Conservation (phyloP, 495 filamentous ascomycete species). For the Xylaria grammica region DNA sequence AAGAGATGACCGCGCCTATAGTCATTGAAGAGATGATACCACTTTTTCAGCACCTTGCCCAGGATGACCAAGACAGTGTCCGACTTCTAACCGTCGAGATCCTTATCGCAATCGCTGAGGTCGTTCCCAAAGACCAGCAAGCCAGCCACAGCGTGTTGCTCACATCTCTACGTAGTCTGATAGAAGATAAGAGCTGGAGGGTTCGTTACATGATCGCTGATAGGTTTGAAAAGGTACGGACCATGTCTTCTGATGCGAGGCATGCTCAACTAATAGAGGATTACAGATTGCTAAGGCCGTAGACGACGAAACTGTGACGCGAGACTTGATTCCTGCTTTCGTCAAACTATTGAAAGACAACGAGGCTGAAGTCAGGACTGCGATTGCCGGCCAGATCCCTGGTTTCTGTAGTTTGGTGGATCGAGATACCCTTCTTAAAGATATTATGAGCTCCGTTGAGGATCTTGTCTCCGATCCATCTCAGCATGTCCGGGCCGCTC, state of each 20-base stretch:
- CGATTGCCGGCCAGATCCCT: constrained; percentile 96
- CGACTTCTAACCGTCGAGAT: constrained; percentile 95
- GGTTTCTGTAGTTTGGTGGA: constrained; percentile 93
- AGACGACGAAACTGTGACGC: constrained; percentile 91
- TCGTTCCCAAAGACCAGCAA: constrained; percentile 97
- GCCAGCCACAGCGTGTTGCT: constrained; percentile 92
- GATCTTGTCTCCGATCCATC: constrained; percentile 94
- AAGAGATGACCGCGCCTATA: constrained; percentile 86
- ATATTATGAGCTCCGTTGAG: constrained; percentile 96
- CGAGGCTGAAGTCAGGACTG: constrained; percentile 96
- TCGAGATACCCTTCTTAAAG: constrained; percentile 83
- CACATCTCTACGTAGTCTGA: constrained; percentile 85
- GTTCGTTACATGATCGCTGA: constrained; percentile 99
- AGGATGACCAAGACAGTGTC: constrained; percentile 97
- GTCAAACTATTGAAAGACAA: constrained; percentile 97
- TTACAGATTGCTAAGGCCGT: constrained; percentile 93
- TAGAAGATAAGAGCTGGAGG: constrained; percentile 99
- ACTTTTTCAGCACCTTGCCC: constrained; percentile 93
- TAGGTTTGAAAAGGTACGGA: constrained; percentile 88
- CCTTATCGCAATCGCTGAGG: constrained; percentile 93
- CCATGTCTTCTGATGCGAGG: not conserved
- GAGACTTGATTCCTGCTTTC: constrained; percentile 95
- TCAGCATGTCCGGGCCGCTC: constrained; percentile 93
- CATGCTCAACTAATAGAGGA: constrained; percentile 26
- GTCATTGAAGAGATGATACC: constrained; percentile 99